Conservation (phyloP, 2,329 filamentous ascomycete species). For the Pestalotiopsis sp. region DNA sequence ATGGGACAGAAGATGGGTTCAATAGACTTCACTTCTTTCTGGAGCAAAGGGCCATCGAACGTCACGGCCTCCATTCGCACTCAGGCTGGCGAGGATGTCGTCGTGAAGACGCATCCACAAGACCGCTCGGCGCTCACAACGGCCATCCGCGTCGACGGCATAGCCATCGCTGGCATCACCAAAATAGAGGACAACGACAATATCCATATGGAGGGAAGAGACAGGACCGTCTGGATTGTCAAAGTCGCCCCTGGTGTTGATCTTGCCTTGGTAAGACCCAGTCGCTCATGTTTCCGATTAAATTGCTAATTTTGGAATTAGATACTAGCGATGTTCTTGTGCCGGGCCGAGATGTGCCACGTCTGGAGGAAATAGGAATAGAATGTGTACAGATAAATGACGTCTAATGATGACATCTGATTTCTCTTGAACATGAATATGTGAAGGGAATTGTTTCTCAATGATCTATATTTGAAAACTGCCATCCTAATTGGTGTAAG, state of each 20-base stretch:
- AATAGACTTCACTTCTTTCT: conserved; percentile 15
- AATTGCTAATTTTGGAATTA: background rate
- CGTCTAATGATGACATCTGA: too few relatives aligned
- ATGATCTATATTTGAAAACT: too few relatives aligned
- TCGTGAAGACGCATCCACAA: conserved; percentile 14
- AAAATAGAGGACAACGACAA: conserved; percentile 12
- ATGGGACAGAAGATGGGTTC: conserved; percentile 17
- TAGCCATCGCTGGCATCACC: conserved; percentile 13
- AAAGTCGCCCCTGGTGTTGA: conserved; percentile 16
- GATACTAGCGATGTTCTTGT: conserved; percentile 6
- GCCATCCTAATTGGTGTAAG: too few relatives aligned
- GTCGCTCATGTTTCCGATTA: background rate
- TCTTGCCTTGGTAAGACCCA: conserved; percentile 13
- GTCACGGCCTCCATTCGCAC: conserved; percentile 20
- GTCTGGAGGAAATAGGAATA: conserved; percentile 13
- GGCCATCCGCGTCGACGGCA: background rate
- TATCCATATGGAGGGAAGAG: background rate
- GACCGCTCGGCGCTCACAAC: background rate
- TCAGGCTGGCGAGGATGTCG: conserved; percentile 18
- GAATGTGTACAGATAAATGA: too few relatives aligned
- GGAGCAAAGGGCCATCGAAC: conserved; percentile 15
- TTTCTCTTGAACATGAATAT: too few relatives aligned
- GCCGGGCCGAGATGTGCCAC: conserved; percentile 16
- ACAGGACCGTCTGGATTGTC: conserved; percentile 15
- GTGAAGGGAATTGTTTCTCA: too few relatives aligned